phyloP scores from a whole-genome alignment of 441 rosid genomes.

The Adansonia madagascariensis region DNA sequence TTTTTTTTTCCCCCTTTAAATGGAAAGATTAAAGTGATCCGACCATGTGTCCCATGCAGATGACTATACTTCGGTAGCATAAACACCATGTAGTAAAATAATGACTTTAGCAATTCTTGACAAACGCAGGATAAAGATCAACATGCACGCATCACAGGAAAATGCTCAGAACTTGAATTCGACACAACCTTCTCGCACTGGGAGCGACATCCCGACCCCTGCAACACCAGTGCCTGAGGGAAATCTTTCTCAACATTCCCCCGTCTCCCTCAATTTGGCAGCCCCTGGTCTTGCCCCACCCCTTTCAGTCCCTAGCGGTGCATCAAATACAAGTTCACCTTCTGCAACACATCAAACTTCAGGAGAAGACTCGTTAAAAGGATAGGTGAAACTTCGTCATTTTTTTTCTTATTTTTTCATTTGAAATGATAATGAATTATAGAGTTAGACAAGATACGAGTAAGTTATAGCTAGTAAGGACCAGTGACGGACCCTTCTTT shows the following conservation, averaged over 20 bases:
- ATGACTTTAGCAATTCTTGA: conserved; percentile 13
- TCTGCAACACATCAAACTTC: conserved; percentile 17
- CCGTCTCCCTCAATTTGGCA: conserved; percentile 13
- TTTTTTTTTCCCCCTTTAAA: not conserved
- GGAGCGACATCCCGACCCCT: conserved; percentile 44
- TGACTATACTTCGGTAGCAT: not conserved
- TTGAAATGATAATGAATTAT: conserved; percentile 12
- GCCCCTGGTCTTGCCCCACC: conserved; percentile 44
- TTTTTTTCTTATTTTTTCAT: not conserved
- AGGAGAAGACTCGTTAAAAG: conserved; percentile 19
- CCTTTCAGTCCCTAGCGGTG: conserved; percentile 30
- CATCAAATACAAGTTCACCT: conserved; percentile 38
- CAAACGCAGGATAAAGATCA: conserved; percentile 71
- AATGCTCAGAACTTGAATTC: conserved; percentile 46
- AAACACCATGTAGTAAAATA: not conserved
- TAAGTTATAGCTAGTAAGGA: conserved; percentile 13
- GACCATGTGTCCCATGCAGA: not conserved
- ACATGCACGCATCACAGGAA: conserved; percentile 76
- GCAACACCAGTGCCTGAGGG: conserved; percentile 37
- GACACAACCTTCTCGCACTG: conserved; percentile 32
- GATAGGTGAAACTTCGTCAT: conserved; percentile 25
- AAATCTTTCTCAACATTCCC: conserved; percentile 15
- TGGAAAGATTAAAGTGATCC: not conserved
- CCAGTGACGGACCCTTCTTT: not conserved
- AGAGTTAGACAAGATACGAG: conserved; percentile 11